These are phyloP conservation scores for Calonectria pauciramosa DNA, from an alignment of 2,329 filamentous ascomycete species.

Conservation along the genomic window DNA sequence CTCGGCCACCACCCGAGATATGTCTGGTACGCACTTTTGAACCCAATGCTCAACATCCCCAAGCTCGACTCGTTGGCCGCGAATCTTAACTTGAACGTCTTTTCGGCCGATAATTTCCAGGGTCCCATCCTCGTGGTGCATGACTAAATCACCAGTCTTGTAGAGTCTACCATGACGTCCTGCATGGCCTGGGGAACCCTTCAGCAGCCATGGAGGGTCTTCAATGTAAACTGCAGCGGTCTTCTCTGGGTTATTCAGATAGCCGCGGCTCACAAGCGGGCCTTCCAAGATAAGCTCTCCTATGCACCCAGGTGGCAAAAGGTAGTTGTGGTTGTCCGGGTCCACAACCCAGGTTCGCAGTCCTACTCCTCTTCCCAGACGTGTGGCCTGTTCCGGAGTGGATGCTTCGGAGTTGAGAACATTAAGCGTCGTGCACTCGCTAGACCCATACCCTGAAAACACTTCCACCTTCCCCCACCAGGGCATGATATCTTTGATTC, in stretches of 20 bases:
- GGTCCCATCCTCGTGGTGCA: constrained; percentile 33
- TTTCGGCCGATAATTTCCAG: constrained; percentile 36
- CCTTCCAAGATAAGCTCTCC: constrained; percentile 55
- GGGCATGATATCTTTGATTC: not conserved
- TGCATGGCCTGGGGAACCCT: not conserved
- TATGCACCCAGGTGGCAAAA: constrained; percentile 45
- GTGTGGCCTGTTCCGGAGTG: not conserved
- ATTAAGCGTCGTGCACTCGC: constrained; percentile 19
- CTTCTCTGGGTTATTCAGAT: constrained; percentile 61
- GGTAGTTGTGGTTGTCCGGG: constrained; percentile 37
- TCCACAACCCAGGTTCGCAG: constrained; percentile 47
- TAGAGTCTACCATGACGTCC: constrained; percentile 33
- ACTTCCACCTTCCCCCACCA: constrained; percentile 10
- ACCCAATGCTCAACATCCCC: constrained; percentile 38
- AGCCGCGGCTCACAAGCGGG: constrained; percentile 61
- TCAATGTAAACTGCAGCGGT: constrained; percentile 60
- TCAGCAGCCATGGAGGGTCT: constrained; percentile 55
- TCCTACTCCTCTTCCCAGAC: constrained; percentile 20
- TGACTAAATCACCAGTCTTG: constrained; percentile 36
- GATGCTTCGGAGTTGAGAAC: not conserved
- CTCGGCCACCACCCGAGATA: constrained; percentile 17
- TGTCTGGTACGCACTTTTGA: not conserved
- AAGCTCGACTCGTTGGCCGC: constrained; percentile 40
- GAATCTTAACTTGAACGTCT: constrained; percentile 41
- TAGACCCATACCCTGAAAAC: constrained; percentile 22